These are phyloP conservation scores for Aspergillus ellipticus DNA, from an alignment of 495 filamentous ascomycete species.

Conservation along the genomic window DNA sequence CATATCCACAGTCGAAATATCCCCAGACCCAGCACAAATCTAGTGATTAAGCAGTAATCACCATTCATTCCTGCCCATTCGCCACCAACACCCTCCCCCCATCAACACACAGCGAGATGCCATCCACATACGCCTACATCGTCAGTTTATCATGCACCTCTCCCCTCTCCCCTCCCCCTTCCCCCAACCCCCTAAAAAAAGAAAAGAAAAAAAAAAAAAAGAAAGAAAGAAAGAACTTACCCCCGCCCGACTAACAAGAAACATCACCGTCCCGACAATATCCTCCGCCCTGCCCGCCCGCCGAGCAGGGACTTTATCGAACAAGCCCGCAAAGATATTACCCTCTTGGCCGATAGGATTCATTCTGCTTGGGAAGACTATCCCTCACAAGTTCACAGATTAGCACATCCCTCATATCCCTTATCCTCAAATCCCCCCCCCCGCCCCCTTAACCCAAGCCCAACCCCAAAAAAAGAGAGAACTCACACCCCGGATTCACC, in stretches of 20 bases:
- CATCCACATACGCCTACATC: slow-evolving; percentile 33
- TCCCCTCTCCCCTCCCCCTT: too few species aligned
- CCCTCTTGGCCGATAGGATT: slow-evolving; percentile 41
- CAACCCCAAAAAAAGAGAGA: neutral
- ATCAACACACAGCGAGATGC: slow-evolving; percentile 35
- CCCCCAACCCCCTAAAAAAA: too few species aligned
- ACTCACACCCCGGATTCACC: slow-evolving; percentile 46
- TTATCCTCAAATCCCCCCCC: neutral
- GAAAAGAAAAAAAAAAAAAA: too few species aligned
- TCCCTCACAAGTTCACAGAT: neutral
- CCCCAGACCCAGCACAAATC: too few species aligned
- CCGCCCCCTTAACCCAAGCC: neutral
- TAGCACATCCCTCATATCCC: neutral
- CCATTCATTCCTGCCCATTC: slow-evolving; percentile 31
- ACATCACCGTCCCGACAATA: slow-evolving; percentile 39
- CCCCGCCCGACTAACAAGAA: slow-evolving; percentile 38
- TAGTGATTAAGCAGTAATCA: too few species aligned
- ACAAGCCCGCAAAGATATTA: slow-evolving; percentile 41
- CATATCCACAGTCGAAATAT: too few species aligned
- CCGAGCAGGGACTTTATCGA: slow-evolving; percentile 42
- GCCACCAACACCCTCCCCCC: slow-evolving; percentile 34
- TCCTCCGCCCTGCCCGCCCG: slow-evolving; percentile 35
- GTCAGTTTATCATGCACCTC: neutral
- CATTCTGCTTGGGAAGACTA: slow-evolving; percentile 47
- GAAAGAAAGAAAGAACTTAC: slow-evolving; percentile 17